Conservation (phyloP, 495 filamentous ascomycete species). For the Xylaria telfairii region DNA sequence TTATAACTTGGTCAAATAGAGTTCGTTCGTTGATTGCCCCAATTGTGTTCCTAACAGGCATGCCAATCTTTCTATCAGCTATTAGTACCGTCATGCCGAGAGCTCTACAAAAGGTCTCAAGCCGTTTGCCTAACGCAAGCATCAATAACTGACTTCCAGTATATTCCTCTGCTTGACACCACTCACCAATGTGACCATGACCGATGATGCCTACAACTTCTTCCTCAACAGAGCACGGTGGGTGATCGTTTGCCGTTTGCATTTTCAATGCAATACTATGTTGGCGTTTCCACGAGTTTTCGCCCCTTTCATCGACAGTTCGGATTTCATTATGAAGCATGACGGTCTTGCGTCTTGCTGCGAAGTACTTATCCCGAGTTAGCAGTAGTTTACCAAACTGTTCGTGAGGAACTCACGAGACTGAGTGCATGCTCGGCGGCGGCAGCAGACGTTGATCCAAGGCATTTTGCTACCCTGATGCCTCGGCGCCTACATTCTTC, state of each 20-base stretch:
- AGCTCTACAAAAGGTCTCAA: constrained; percentile 37
- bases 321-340: constrained; percentile 42
- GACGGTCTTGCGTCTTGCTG: constrained; percentile 53
- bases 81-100: constrained; percentile 59
- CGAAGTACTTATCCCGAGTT: constrained; percentile 47
- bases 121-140: constrained; percentile 30
- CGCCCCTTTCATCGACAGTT: constrained; percentile 40
- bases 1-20: constrained; percentile 52
- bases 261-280: constrained; percentile 23
- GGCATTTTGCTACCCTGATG: constrained; percentile 51
- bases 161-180: too few species aligned
- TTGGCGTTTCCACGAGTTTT: constrained; percentile 37
- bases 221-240: constrained; percentile 39
- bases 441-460: constrained; percentile 51
- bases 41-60: constrained; percentile 21
- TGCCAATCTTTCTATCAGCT: constrained; percentile 50
- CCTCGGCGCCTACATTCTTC: constrained; percentile 47
- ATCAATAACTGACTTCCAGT: background rate
- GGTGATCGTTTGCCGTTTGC: constrained; percentile 29
- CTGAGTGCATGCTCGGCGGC: constrained; percentile 61
- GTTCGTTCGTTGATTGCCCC: constrained; percentile 27
- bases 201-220: constrained; percentile 58
- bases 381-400: background rate
- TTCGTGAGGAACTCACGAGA: constrained; percentile 30
- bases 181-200: constrained; percentile 53